These are phyloP conservation scores for Kwoniella mangroviensis DNA, from an alignment of 768 basidiomycete genomes.

Conservation along the genomic window DNA sequence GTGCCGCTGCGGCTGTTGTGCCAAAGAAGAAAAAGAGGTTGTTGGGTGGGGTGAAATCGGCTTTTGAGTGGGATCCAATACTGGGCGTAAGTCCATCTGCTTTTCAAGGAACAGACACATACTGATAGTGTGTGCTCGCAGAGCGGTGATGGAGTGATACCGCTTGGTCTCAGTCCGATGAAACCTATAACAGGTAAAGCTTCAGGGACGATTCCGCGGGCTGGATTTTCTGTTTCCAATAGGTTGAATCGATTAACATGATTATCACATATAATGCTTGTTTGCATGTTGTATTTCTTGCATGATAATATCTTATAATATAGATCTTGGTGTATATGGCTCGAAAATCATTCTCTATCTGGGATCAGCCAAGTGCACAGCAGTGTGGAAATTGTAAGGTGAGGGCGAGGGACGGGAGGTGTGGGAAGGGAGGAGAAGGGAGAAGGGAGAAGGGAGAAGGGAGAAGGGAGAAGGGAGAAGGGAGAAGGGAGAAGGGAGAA, in stretches of 20 bases:
- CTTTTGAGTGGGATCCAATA: conserved; percentile 51
- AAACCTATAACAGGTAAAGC: conserved; percentile 26
- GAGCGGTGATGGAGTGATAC: conserved; percentile 52
- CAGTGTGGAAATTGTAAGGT: too few species aligned
- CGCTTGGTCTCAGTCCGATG: conserved; percentile 42
- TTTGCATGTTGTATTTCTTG: too few species aligned
- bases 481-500: too few species aligned
- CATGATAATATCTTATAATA: too few species aligned
- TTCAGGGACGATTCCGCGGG: conserved; percentile 42
- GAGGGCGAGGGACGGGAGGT: too few species aligned
- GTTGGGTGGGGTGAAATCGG: conserved; percentile 36
- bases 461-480: too few species aligned
- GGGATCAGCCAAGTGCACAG: too few species aligned
- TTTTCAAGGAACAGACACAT: not conserved
- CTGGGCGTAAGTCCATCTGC: conserved; percentile 38
- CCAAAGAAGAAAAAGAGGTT: conserved; percentile 55
- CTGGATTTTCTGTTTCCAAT: conserved; percentile 35
- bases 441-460: too few species aligned
- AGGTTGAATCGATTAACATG: conserved; percentile 18
- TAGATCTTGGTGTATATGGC: too few species aligned
- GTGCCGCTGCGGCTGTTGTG: not conserved
- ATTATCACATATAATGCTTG: not conserved
- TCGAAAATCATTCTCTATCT: too few species aligned
- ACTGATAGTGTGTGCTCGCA: conserved; percentile 9
- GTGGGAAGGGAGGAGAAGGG: too few species aligned